phyloP scores from a whole-genome alignment of 441 rosid genomes.

The Jatropha multifida region DNA sequence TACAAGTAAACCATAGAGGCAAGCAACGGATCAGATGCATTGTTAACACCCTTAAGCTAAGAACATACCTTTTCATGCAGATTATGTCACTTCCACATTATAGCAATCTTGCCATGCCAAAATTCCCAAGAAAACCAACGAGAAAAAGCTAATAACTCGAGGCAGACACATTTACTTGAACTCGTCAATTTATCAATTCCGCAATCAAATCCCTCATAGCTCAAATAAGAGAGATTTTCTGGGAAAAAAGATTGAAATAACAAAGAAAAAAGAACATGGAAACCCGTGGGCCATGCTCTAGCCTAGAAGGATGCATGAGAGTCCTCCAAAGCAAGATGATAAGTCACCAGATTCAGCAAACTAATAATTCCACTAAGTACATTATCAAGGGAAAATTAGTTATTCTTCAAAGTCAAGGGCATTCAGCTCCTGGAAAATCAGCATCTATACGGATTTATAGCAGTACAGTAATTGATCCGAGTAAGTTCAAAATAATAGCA shows the following conservation, averaged over 20 bases:
- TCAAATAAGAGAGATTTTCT: neutral
- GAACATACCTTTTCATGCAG: constrained; percentile 2
- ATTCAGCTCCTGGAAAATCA: constrained; percentile 54
- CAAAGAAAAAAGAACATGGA: constrained; percentile 18
- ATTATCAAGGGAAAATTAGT: constrained; percentile 45
- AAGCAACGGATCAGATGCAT: constrained; percentile 44
- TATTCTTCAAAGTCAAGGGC: constrained; percentile 34
- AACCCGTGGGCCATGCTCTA: constrained; percentile 2
- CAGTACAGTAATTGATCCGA: constrained; percentile 39
- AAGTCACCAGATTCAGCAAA: neutral
- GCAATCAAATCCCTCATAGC: constrained; percentile 1
- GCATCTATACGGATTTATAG: constrained; percentile 48
- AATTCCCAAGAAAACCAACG: neutral
- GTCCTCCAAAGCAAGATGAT: constrained; percentile 19
- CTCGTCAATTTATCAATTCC: constrained; percentile 3
- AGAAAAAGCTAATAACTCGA: neutral
- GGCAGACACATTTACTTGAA: neutral
- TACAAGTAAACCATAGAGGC: constrained; percentile 32
- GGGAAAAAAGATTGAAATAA: neutral
- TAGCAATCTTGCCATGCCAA: neutral
- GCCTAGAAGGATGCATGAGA: constrained; percentile 23
- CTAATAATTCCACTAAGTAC: constrained; percentile 3
- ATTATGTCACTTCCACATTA: neutral
- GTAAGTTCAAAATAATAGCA: constrained; percentile 34
- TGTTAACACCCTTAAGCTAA: constrained; percentile 27